Percentiles rank a stretch among this genome's conserved stretches.
Conservation (phyloP, 1,284 basidiomycete species). For the Ustilago loliicola region DNA sequence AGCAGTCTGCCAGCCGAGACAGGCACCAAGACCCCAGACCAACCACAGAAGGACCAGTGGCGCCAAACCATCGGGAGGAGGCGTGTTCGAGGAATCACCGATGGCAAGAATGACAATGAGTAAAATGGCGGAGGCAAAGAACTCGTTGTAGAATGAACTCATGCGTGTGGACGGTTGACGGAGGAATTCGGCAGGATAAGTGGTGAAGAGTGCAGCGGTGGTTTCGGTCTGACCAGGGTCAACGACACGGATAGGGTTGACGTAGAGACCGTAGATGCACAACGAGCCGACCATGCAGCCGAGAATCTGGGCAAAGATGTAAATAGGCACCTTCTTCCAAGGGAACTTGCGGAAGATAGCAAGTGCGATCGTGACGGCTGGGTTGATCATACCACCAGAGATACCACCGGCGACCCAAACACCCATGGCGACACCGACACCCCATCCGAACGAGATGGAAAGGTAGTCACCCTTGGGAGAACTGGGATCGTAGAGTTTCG, state of each 20-base stretch:
- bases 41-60: conserved; percentile 76
- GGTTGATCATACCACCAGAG: conserved; percentile 61
- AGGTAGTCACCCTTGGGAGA: conserved; percentile 55
- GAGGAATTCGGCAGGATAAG: conserved; percentile 73
- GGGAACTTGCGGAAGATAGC: conserved; percentile 82
- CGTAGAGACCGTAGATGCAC: conserved; percentile 81
- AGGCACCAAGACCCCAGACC: conserved; percentile 75
- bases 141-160: conserved; percentile 58
- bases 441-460: conserved; percentile 64
- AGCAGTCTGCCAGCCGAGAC: conserved; percentile 76
- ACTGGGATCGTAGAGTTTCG: conserved; percentile 39
- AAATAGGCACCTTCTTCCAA: conserved; percentile 82
- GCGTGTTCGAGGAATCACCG: conserved; percentile 71
- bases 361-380: conserved; percentile 75
- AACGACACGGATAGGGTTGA: conserved; percentile 77
- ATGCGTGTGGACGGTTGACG: conserved; percentile 45
- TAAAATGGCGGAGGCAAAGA: conserved; percentile 58
- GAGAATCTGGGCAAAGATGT: conserved; percentile 79
- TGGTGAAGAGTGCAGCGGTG: conserved; percentile 80
- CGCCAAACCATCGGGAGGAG: conserved; percentile 74
- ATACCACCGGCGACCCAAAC: conserved; percentile 64
- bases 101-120: conserved; percentile 60
- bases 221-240: conserved; percentile 59
- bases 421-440: conserved; percentile 63
- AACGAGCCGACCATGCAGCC: conserved; percentile 80